Conservation (phyloP, 2,329 filamentous ascomycete species). For the Botryotinia calthae region DNA sequence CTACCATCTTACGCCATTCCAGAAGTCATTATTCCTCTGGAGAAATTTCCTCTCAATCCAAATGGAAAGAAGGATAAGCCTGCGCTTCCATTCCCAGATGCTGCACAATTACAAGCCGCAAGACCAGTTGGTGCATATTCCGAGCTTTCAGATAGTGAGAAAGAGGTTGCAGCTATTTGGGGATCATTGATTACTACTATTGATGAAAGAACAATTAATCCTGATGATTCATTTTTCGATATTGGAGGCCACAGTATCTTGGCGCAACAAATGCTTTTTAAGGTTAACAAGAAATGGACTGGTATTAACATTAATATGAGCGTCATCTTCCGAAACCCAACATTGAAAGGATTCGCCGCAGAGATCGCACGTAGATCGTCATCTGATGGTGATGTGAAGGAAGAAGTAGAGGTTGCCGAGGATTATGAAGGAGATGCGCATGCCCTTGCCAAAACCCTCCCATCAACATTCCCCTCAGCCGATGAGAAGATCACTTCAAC, state of each 20-base stretch:
- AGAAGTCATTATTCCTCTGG: constrained; percentile 68
- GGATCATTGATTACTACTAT: constrained; percentile 64
- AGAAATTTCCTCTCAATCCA: constrained; percentile 75
- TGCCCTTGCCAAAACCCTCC: constrained; percentile 40
- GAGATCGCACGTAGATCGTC: constrained; percentile 50
- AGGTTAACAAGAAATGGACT: constrained; percentile 59
- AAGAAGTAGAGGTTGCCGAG: constrained; percentile 45
- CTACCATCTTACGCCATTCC: constrained; percentile 75
- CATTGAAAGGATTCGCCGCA: constrained; percentile 49
- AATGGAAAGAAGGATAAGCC: constrained; percentile 83
- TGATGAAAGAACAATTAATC: constrained; percentile 64
- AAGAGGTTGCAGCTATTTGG: constrained; percentile 70
- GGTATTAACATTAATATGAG: constrained; percentile 68
- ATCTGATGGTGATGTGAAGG: constrained; percentile 30
- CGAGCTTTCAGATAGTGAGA: constrained; percentile 56
- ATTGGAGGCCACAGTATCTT: constrained; percentile 77
- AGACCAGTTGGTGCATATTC: constrained; percentile 47
- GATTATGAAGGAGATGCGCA: constrained; percentile 48
- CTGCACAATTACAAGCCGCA: constrained; percentile 60
- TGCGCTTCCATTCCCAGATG: constrained; percentile 76
- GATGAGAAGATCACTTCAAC: constrained; percentile 35
- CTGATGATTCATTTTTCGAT: constrained; percentile 70
- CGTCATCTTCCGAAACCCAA: constrained; percentile 67
- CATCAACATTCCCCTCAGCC: constrained; percentile 41
- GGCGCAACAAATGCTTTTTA: constrained; percentile 76